Percentiles rank a stretch among this genome's conserved stretches.
Evolutionary conservation across 2,329 filamentous ascomycete species (phyloP).

Genomic region (Teratosphaeria pseudoeucalypti): DNA sequence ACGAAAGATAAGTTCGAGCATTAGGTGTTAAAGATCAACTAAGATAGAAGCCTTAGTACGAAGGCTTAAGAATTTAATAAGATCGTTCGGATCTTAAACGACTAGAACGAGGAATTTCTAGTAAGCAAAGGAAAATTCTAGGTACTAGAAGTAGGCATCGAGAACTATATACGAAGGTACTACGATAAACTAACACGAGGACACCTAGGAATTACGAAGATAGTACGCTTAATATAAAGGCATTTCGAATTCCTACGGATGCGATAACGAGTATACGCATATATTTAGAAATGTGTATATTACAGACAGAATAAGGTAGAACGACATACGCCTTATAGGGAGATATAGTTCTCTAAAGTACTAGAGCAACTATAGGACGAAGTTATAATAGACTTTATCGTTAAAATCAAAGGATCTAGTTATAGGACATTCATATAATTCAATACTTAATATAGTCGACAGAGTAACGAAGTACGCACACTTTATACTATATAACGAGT

Average conservation of each 20-base stretch:
- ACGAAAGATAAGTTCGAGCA: not conserved
- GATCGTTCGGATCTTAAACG: not conserved
- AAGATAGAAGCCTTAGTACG: not conserved
- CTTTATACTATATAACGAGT: conserved; percentile 8
- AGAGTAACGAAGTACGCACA: conserved; percentile 10
- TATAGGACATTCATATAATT: conserved; percentile 4
- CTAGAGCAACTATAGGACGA: conserved; percentile 8
- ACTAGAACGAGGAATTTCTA: conserved; percentile 5
- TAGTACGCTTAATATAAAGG: conserved; percentile 1
- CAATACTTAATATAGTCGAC: conserved; percentile 14
- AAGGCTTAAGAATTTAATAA: conserved; percentile 2
- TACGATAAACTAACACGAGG: too few species aligned
- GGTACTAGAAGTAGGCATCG: conserved; percentile 2
- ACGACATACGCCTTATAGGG: conserved; percentile 5
- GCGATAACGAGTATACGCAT: not conserved
- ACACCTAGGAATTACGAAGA: conserved; percentile 3
- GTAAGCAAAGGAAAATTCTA: conserved; percentile 5
- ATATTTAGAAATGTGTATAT: conserved; percentile 6
- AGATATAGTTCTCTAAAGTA: conserved; percentile 6
- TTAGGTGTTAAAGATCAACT: not conserved
- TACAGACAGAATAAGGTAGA: conserved; percentile 4
- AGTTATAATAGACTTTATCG: conserved; percentile 17
- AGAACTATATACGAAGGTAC: conserved; percentile 7
- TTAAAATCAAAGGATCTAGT: conserved; percentile 5
- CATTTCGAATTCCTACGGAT: conserved; percentile 5